Conservation (phyloP, 768 basidiomycete genomes). For the Trametes coccinea region DNA sequence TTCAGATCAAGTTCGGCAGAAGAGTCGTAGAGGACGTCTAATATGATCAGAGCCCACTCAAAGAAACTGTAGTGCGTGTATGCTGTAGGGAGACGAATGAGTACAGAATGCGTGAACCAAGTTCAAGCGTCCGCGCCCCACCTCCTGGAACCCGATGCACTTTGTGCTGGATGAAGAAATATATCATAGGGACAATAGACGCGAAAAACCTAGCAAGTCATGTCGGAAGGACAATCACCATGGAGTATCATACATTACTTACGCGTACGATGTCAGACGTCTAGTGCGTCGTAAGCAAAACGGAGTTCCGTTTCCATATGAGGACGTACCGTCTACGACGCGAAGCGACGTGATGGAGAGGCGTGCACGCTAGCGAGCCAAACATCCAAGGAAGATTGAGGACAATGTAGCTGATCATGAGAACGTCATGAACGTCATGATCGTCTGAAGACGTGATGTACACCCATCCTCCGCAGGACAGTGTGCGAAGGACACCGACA, state of each 20-base stretch:
- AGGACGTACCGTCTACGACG: slow-evolving; percentile 52
- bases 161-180: slow-evolving; percentile 87
- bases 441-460: slow-evolving; percentile 85
- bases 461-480: slow-evolving; percentile 90
- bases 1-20: slow-evolving; percentile 61
- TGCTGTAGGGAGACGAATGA: slow-evolving; percentile 43
- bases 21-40: slow-evolving; percentile 75
- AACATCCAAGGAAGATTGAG: slow-evolving; percentile 90
- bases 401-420: slow-evolving; percentile 86
- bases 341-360: slow-evolving; percentile 39
- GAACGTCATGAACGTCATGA: slow-evolving; percentile 81
- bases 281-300: slow-evolving; percentile 36
- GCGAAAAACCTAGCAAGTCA: slow-evolving; percentile 60
- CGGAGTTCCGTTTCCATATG: background rate
- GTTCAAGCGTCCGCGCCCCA: slow-evolving; percentile 26
- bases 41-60: slow-evolving; percentile 81
- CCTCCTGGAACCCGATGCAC: slow-evolving; percentile 78
- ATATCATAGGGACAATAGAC: slow-evolving; percentile 70
- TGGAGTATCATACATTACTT: slow-evolving; percentile 21
- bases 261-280: slow-evolving; percentile 53
- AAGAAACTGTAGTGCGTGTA: slow-evolving; percentile 86
- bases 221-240: no score
- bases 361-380: slow-evolving; percentile 60
- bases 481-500: slow-evolving; percentile 67
- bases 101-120: no score